Percentiles rank a stretch among this genome's conserved stretches.
phyloP scores from a whole-genome alignment of 345 rosid genomes.

The Tarenaya hassleriana region DNA sequence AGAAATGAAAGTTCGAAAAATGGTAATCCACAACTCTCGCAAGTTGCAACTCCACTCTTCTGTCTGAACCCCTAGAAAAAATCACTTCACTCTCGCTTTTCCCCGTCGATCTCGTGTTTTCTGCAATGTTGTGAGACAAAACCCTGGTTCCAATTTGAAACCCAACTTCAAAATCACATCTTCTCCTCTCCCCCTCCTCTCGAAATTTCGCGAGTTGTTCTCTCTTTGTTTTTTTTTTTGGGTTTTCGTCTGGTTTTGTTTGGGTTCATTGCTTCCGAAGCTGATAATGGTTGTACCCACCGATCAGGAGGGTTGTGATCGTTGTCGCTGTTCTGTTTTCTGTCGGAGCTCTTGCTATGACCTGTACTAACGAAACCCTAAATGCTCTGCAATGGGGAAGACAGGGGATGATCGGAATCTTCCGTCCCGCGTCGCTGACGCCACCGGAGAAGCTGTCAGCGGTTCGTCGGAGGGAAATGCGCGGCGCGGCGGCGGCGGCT shows the following conservation, averaged over 20 bases:
- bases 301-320: conserved; percentile 15
- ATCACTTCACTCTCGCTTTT: conserved; percentile 26
- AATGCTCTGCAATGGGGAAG: conserved; percentile 62
- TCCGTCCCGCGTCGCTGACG: conserved; percentile 22
- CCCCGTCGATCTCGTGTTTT: conserved; percentile 1
- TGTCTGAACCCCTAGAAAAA: not conserved
- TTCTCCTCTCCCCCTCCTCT: not conserved
- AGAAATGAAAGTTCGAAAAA: too few species aligned
- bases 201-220: not conserved
- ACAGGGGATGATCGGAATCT: conserved; percentile 47
- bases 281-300: conserved; percentile 30
- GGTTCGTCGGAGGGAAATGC: conserved; percentile 32
- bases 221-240: conserved; percentile 19
- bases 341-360: conserved; percentile 8
- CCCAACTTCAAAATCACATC: conserved; percentile 4
- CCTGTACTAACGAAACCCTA: conserved; percentile 18
- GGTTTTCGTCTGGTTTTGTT: conserved; percentile 3
- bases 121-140: conserved; percentile 7
- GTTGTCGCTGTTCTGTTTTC: not conserved
- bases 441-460: conserved; percentile 21
- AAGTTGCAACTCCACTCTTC: conserved; percentile 3
- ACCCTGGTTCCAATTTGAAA: conserved; percentile 12
- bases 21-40: too few species aligned
- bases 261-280: conserved; percentile 7
- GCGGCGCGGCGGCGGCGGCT: conserved; percentile 33